Base-by-base conservation (phyloP, 495 filamentous ascomycete genomes). In the Aspergillus affinis region DNA sequence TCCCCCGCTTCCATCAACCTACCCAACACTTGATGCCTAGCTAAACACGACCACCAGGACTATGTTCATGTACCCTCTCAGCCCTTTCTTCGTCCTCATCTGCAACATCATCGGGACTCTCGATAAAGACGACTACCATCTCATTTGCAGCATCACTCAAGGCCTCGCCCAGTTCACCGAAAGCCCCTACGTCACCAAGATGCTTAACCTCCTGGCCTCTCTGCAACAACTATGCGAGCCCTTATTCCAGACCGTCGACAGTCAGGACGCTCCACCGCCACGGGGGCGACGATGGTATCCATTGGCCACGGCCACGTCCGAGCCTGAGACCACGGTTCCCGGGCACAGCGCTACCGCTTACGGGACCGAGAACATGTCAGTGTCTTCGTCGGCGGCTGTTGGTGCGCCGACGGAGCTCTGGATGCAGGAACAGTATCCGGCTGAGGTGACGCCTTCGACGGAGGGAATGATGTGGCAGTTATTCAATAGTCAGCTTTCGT, bases 61-160 rank as follows among this genome's bases (percentile, higher is more conserved):
- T 23, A 41, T 73, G 1, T 61, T 68, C 10, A 44, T 71, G 21
- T 71, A 73, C 48, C 71, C 71, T 0, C 51, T 69, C 7, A 69
- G 61, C 54, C 61, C 71, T 7, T 73, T 73, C 52, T 73, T 73
- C 29, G 71, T 73, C 17, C 51, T 71, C 8, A 69, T 73, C 53
- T 73, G 69, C 56, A 68, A 73, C 51, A 66, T 73, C 21, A 69
- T 73, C 51, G 62, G 61, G 6, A 65, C 67, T 20, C 10, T 68
- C 10, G 65, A 71, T 48, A 48, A 54, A 17, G 59, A 64, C 15
- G 71, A 73, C 58, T 71, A 71, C 51, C 51, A 55, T 36, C 61
- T 73, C 3, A 63, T 71, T n/a, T 58, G 62, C 45, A 44, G 63
- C 0, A 67, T 73, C 46, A 68, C 52, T 3, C 26, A 67, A 27